Conservation (phyloP, 2,329 filamentous ascomycete species). For the Colletotrichum viniferum region DNA sequence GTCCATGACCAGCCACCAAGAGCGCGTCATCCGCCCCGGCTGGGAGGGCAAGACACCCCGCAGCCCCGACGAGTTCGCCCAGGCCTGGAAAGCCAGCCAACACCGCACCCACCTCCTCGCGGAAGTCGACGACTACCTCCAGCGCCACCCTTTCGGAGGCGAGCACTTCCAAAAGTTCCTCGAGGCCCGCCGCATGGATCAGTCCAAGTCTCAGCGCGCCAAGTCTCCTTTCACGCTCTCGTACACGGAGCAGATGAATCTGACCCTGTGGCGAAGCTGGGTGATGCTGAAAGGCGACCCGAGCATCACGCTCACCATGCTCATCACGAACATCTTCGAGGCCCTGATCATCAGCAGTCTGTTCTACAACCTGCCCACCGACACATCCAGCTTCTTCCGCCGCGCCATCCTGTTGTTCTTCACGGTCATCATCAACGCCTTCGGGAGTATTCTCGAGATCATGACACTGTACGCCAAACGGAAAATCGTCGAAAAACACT, state of each 20-base stretch:
- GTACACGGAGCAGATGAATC: slow-evolving; percentile 47
- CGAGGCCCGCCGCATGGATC: not conserved
- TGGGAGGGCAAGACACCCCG: slow-evolving; percentile 31
- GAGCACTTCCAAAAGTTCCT: slow-evolving; percentile 11
- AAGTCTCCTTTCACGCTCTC: slow-evolving; percentile 55
- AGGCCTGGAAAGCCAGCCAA: slow-evolving; percentile 28
- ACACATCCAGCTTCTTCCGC: slow-evolving; percentile 48
- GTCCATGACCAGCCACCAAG: slow-evolving; percentile 46
- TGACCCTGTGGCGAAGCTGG: slow-evolving; percentile 45
- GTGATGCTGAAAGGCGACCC: slow-evolving; percentile 45
- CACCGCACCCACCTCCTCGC: slow-evolving; percentile 31
- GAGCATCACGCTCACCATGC: slow-evolving; percentile 39
- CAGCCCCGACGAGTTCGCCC: slow-evolving; percentile 34
- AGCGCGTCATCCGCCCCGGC: slow-evolving; percentile 28
- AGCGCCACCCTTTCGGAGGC: slow-evolving; percentile 4
- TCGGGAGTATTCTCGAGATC: slow-evolving; percentile 42
- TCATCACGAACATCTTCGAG: slow-evolving; percentile 50
- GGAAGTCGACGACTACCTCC: slow-evolving; percentile 31
- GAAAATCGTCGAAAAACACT: slow-evolving; percentile 42
- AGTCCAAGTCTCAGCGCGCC: slow-evolving; percentile 39
- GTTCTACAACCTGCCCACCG: slow-evolving; percentile 50
- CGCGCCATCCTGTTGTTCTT: slow-evolving; percentile 56
- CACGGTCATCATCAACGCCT: slow-evolving; percentile 57
- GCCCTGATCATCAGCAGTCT: slow-evolving; percentile 56
- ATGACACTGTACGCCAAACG: slow-evolving; percentile 40